Percentiles rank a stretch among this genome's conserved stretches.
Evolutionary conservation across 1,284 basidiomycete species (phyloP).

Genomic region (Sphagnurus paluster): DNA sequence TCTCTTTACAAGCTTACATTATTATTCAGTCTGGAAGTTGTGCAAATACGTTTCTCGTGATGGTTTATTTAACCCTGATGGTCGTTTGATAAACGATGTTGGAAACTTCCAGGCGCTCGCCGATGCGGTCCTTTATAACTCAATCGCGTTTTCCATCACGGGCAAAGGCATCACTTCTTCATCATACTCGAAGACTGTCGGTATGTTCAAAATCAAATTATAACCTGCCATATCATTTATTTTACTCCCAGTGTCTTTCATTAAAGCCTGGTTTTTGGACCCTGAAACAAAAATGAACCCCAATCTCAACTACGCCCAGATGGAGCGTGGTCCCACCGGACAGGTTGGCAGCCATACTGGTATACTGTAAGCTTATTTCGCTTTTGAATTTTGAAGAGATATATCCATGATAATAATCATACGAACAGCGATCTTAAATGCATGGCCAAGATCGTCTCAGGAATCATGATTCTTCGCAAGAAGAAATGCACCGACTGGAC

Average conservation of each 20-base stretch:
- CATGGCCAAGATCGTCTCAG: slow-evolving; percentile 61
- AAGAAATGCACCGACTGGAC: slow-evolving; percentile 58
- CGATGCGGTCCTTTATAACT: slow-evolving; percentile 63
- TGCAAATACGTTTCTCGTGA: slow-evolving; percentile 59
- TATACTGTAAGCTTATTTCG: slow-evolving; percentile 47
- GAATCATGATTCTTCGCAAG: slow-evolving; percentile 54
- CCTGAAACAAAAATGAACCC: slow-evolving; percentile 63
- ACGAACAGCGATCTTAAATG: slow-evolving; percentile 52
- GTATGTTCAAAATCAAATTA: slow-evolving; percentile 24
- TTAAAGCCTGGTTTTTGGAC: slow-evolving; percentile 64
- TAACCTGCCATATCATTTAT: slow-evolving; percentile 3
- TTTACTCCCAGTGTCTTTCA: slow-evolving; percentile 37
- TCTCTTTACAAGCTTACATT: background rate
- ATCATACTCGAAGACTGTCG: slow-evolving; percentile 31
- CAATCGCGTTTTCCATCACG: slow-evolving; percentile 53
- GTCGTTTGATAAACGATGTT: slow-evolving; percentile 53
- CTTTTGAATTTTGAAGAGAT: slow-evolving; percentile 36
- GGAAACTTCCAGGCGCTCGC: slow-evolving; percentile 53
- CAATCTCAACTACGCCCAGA: slow-evolving; percentile 66
- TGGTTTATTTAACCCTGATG: slow-evolving; percentile 69
- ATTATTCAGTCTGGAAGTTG: slow-evolving; percentile 51
- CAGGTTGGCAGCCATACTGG: slow-evolving; percentile 59
- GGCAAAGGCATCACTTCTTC: slow-evolving; percentile 20
- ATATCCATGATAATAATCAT: slow-evolving; percentile 5
- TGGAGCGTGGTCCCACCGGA: slow-evolving; percentile 58